phyloP scores from a whole-genome alignment of 192 early-diverging fungal genomes.

The Backusella tuberculispora region DNA sequence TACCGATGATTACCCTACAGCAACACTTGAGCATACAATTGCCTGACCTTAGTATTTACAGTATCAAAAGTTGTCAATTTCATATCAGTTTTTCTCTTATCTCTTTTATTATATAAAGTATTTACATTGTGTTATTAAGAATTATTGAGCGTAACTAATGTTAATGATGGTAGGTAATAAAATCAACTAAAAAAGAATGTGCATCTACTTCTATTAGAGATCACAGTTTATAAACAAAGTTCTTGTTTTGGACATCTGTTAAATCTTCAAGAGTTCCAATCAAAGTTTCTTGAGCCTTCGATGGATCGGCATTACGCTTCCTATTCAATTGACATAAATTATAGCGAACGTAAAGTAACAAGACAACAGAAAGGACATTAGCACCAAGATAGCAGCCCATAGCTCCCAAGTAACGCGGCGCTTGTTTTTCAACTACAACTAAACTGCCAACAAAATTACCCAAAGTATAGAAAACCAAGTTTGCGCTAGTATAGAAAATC shows the following conservation, averaged over 20 bases:
- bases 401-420: slow-evolving; percentile 24
- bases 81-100: no score
- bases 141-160: no score
- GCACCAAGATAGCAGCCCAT: slow-evolving; percentile 6
- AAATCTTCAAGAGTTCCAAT: slow-evolving; percentile 10
- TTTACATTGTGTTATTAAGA: no score
- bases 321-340: not conserved
- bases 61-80: no score
- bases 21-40: no score
- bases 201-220: no score
- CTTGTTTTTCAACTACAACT: slow-evolving; percentile 13
- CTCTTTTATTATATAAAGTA: no score
- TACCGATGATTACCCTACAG: no score
- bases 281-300: not conserved
- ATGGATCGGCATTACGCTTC: slow-evolving; percentile 8
- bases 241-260: slow-evolving; percentile 17
- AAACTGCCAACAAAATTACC: slow-evolving; percentile 28
- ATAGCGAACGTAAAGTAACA: not conserved
- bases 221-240: slow-evolving; percentile 22
- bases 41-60: no score
- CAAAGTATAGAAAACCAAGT: slow-evolving; percentile 25
- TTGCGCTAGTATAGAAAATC: slow-evolving; percentile 5
- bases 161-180: no score
- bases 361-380: slow-evolving; percentile 9
- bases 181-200: no score